Percentiles rank a stretch among this genome's conserved stretches.
phyloP scores from a whole-genome alignment of 352 stramenopile genomes.

The Halophytophthora polymorphica region DNA sequence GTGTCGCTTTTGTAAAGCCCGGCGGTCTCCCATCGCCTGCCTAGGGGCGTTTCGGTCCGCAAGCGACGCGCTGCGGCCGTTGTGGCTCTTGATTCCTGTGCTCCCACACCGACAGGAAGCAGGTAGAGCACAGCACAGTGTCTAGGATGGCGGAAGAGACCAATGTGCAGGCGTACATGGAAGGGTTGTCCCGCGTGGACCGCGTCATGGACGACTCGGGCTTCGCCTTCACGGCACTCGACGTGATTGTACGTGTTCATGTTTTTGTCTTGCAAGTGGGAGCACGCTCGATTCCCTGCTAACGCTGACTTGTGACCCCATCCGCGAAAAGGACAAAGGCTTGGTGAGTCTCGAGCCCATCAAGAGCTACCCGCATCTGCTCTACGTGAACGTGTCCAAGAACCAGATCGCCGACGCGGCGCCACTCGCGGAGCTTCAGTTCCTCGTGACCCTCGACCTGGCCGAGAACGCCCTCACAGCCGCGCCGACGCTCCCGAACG shows the following conservation, averaged over 20 bases:
- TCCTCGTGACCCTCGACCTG: constrained; percentile 57
- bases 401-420: constrained; percentile 61
- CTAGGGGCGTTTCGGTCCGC: too few species aligned
- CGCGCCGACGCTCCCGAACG: constrained; percentile 37
- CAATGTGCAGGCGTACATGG: constrained; percentile 45
- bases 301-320: too few species aligned
- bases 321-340: constrained; percentile 36
- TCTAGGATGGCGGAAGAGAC: constrained; percentile 27
- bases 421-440: constrained; percentile 49
- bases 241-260: constrained; percentile 38
- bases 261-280: neutral
- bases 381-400: constrained; percentile 65
- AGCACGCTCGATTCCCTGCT: neutral
- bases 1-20: too few species aligned
- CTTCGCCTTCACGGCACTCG: constrained; percentile 72
- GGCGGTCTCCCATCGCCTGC: too few species aligned
- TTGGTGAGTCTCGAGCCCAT: constrained; percentile 57
- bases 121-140: neutral
- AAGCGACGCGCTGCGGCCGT: too few species aligned
- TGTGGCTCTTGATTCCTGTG: neutral
- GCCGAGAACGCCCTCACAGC: constrained; percentile 49
- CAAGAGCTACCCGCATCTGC: constrained; percentile 57
- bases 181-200: constrained; percentile 73
- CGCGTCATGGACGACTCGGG: constrained; percentile 70
- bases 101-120: neutral